A percentile compares a stretch with the other conserved stretches of the same genome.
These are phyloP conservation scores for Hypoxylon lienhwacheense DNA, from an alignment of 495 filamentous ascomycete species.

Conservation along the genomic window DNA sequence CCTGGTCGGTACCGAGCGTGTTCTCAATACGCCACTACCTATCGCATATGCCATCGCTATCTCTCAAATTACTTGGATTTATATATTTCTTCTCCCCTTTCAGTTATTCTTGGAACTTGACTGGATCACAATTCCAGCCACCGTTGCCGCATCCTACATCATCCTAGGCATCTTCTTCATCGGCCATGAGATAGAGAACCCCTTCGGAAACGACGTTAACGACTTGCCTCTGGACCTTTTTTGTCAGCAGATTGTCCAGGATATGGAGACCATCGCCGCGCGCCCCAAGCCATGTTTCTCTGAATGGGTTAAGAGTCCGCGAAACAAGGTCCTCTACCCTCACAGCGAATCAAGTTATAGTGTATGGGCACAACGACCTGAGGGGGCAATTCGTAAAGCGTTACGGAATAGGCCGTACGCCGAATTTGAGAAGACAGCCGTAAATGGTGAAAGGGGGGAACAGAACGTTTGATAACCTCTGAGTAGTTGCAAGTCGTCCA, in stretches of 20 bases:
- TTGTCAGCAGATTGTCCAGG: conserved; percentile 68
- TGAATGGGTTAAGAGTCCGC: conserved; percentile 58
- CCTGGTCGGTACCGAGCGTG: conserved; percentile 72
- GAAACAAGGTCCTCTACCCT: conserved; percentile 70
- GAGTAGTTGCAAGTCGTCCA: too few relatives aligned
- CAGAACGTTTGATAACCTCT: conserved; percentile 22
- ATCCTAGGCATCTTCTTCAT: conserved; percentile 87
- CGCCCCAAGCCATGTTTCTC: conserved; percentile 56
- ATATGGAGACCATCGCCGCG: conserved; percentile 73
- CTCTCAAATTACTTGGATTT: conserved; percentile 85
- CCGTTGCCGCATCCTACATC: conserved; percentile 78
- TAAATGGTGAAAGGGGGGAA: conserved; percentile 1
- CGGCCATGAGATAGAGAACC: conserved; percentile 85
- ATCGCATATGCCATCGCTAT: conserved; percentile 86
- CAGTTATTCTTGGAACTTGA: conserved; percentile 65
- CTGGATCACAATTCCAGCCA: conserved; percentile 85
- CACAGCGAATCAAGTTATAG: conserved; percentile 60
- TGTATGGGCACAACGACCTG: conserved; percentile 62
- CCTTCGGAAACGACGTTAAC: conserved; percentile 85
- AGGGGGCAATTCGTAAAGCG: conserved; percentile 48
- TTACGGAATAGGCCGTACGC: conserved; percentile 44
- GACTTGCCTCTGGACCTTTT: conserved; percentile 79
- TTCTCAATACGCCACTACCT: conserved; percentile 82
- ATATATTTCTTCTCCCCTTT: conserved; percentile 81
- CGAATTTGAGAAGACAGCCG: conserved; percentile 35